These are phyloP conservation scores for Populus alba DNA, from an alignment of 345 rosid genomes.

Conservation along the genomic window DNA sequence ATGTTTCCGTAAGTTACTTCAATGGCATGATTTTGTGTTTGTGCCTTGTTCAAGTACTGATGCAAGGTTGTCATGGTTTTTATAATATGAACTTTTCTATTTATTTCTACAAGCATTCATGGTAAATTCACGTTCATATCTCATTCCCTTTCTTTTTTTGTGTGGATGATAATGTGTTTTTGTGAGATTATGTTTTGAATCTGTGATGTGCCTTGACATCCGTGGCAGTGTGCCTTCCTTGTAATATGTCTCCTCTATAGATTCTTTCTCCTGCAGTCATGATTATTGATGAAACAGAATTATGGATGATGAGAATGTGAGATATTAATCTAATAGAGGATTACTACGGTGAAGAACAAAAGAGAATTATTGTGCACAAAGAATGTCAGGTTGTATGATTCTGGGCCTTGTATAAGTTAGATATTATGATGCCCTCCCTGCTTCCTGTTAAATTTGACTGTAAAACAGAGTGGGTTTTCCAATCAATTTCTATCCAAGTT, in stretches of 20 bases:
- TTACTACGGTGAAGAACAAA: not conserved
- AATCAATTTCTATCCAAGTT: not conserved
- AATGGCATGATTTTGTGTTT: constrained; percentile 1
- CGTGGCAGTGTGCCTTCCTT: not conserved
- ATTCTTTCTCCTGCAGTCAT: no score
- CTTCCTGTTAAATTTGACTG: not conserved
- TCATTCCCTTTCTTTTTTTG: not conserved
- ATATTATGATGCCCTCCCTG: not conserved
- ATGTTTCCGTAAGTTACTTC: constrained; percentile 55
- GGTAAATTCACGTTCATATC: not conserved
- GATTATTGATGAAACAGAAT: not conserved
- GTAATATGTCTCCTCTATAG: not conserved
- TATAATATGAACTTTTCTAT: not conserved
- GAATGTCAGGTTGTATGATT: not conserved
- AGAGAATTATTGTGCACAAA: not conserved
- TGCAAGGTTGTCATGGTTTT: not conserved
- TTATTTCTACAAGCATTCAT: not conserved
- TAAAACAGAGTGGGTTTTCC: not conserved
- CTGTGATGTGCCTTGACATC: not conserved
- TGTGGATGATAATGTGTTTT: no score
- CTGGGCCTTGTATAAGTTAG: not conserved
- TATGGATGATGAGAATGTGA: not conserved
- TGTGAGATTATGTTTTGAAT: not conserved
- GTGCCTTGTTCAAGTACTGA: not conserved
- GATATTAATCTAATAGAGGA: not conserved